Evolutionary conservation across 352 stramenopile species (phyloP).

Genomic region (Blastocystis sp.): DNA sequence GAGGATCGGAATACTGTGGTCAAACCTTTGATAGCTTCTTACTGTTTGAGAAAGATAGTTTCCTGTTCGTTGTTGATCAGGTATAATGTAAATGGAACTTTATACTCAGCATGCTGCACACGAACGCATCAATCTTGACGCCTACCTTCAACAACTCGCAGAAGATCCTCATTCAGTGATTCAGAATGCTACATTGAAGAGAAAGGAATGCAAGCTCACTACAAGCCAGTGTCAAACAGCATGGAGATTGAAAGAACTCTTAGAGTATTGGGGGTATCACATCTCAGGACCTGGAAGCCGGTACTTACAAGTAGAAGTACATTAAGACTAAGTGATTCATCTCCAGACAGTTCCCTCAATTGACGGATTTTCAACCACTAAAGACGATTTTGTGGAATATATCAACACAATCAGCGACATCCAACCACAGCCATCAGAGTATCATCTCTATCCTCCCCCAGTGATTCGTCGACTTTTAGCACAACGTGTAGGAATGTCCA

Average conservation of each 20-base stretch:
- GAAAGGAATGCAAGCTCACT: not conserved
- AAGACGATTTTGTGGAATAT: not conserved
- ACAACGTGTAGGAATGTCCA: not conserved
- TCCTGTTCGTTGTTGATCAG: constrained; percentile 1
- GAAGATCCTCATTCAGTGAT: not conserved
- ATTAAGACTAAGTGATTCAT: not conserved
- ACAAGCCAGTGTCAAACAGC: not conserved
- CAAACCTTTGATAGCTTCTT: constrained; percentile 27
- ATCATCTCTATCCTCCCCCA: not conserved
- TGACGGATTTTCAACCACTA: constrained; percentile 1
- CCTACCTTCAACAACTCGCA: not conserved
- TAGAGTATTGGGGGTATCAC: not conserved
- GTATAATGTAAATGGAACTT: not conserved
- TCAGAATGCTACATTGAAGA: not conserved
- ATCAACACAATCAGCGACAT: not conserved
- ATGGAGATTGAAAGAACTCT: not conserved
- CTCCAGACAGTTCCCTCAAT: constrained; percentile 24
- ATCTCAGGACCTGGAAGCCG: not conserved
- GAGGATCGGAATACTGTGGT: not conserved
- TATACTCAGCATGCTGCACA: not conserved
- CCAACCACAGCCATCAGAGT: not conserved
- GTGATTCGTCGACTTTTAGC: not conserved
- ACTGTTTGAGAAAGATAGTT: not conserved
- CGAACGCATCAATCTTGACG: constrained; percentile 9
- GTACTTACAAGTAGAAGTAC: not conserved